A percentile compares a stretch with the other conserved stretches of the same genome.
These are phyloP conservation scores for Pulveroboletus sp. DNA, from an alignment of 768 basidiomycete genomes.

Conservation along the genomic window DNA sequence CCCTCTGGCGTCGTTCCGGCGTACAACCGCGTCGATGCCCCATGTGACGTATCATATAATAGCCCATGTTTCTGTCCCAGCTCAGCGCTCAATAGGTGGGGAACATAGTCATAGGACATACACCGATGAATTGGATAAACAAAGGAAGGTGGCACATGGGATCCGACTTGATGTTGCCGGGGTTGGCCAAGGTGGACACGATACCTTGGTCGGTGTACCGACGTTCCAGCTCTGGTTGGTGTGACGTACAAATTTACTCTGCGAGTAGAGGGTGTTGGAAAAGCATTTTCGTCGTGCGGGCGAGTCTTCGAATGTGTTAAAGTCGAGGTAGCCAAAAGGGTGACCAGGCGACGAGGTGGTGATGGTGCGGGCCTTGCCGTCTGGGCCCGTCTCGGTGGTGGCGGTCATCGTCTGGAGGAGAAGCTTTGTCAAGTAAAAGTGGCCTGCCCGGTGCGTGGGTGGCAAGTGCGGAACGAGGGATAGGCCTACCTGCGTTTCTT, in stretches of 20 bases:
- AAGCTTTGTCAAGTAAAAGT: conserved; percentile 57
- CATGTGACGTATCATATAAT: no score
- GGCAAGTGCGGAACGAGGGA: not conserved
- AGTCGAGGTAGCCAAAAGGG: conserved; percentile 39
- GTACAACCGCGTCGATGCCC: no score
- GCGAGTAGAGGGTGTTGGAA: conserved; percentile 29
- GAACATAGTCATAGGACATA: conserved; percentile 13
- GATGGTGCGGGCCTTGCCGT: conserved; percentile 45
- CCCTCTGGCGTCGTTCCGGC: no score
- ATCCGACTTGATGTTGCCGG: conserved; percentile 39
- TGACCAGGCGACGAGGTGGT: no score
- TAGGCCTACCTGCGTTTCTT: conserved; percentile 40
- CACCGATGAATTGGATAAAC: no score
- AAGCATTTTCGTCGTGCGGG: conserved; percentile 26
- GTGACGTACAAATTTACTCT: conserved; percentile 39
- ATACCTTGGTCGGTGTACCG: no score
- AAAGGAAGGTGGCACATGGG: conserved; percentile 28
- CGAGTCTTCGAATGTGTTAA: conserved; percentile 39
- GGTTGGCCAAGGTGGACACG: conserved; percentile 44
- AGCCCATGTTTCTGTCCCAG: no score
- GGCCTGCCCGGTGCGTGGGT: conserved; percentile 37
- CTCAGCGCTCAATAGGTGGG: no score
- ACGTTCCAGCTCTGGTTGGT: conserved; percentile 41
- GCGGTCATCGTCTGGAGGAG: conserved; percentile 39
- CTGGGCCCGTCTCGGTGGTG: conserved; percentile 36